These are phyloP conservation scores for Peronosclerospora sorghi DNA, from an alignment of 352 stramenopile species.

Conservation along the genomic window DNA sequence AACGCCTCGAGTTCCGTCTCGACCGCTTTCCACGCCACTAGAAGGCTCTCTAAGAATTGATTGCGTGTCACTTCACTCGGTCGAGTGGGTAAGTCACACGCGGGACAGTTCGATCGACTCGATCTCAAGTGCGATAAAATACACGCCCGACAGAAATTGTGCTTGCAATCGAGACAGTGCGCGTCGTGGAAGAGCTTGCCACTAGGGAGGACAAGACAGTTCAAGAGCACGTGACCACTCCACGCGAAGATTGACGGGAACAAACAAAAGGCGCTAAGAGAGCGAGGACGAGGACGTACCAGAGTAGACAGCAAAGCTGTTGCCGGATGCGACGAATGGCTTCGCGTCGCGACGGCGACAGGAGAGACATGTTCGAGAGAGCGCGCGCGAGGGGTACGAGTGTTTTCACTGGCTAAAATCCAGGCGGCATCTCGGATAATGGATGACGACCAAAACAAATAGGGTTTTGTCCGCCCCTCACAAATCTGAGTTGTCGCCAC, in stretches of 20 bases:
- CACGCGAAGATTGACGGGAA: too few relatives aligned
- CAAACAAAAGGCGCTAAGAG: too few relatives aligned
- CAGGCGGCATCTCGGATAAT: too few relatives aligned
- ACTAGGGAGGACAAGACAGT: conserved; percentile 14
- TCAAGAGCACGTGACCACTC: neutral
- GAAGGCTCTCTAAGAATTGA: conserved; percentile 78
- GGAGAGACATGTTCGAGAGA: conserved; percentile 33
- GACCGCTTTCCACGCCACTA: conserved; percentile 65
- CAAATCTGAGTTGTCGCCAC: too few relatives aligned
- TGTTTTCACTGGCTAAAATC: too few relatives aligned
- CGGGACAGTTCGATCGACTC: conserved; percentile 50
- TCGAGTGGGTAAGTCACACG: conserved; percentile 57
- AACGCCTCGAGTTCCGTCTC: conserved; percentile 45
- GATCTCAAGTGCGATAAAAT: conserved; percentile 55
- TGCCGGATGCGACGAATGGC: conserved; percentile 69
- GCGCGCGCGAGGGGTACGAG: too few relatives aligned
- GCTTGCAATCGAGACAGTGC: conserved; percentile 80
- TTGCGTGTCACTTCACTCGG: conserved; percentile 76
- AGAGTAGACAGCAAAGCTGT: conserved; percentile 66
- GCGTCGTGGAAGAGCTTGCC: conserved; percentile 66
- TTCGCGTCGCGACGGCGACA: conserved; percentile 39
- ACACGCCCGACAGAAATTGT: conserved; percentile 79
- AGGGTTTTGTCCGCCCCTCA: too few relatives aligned
- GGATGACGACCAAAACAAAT: too few relatives aligned
- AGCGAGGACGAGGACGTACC: conserved; percentile 35